A percentile compares a stretch with the other conserved stretches of the same genome.
phyloP scores from a whole-genome alignment of 257 asterid genomes.

The Asclepias syriaca region DNA sequence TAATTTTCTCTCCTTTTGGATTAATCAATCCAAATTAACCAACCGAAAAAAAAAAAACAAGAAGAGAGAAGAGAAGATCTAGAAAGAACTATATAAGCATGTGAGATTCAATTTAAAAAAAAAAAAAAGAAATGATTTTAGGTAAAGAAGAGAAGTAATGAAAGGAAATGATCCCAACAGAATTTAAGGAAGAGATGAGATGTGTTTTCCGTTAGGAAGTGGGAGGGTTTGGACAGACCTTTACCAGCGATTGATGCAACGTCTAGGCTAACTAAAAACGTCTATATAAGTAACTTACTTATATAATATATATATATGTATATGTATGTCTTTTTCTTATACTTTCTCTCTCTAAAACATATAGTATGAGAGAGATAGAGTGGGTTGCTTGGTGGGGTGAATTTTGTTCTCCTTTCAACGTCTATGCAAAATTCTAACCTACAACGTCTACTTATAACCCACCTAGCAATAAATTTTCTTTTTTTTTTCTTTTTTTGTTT shows the following conservation, averaged over 20 bases:
- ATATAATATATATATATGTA: background rate
- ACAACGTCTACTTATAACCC: conserved; percentile 48
- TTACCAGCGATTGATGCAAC: conserved; percentile 79
- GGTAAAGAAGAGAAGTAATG: background rate
- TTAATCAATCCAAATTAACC: too few species aligned
- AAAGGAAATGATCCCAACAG: conserved; percentile 13
- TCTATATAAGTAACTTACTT: background rate
- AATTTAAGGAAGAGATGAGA: conserved; percentile 27
- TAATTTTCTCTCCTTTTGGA: background rate
- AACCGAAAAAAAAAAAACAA: too few species aligned
- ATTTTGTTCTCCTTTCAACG: conserved; percentile 54
- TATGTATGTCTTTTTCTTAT: background rate
- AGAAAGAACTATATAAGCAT: background rate
- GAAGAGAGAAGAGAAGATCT: too few species aligned
- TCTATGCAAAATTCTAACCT: conserved; percentile 49
- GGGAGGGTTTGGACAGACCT: conserved; percentile 60
- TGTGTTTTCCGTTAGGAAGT: conserved; percentile 66
- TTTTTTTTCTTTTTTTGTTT: background rate
- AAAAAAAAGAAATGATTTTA: too few species aligned
- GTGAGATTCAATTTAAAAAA: too few species aligned
- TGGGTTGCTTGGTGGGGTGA: conserved; percentile 60
- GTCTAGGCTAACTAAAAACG: conserved; percentile 54
- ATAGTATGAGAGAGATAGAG: conserved; percentile 9
- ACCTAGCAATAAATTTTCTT: conserved; percentile 11
- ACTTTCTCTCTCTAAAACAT: background rate